Base-by-base conservation (phyloP, 108 stramenopile species). In the Schizochytrium sp. region DNA sequence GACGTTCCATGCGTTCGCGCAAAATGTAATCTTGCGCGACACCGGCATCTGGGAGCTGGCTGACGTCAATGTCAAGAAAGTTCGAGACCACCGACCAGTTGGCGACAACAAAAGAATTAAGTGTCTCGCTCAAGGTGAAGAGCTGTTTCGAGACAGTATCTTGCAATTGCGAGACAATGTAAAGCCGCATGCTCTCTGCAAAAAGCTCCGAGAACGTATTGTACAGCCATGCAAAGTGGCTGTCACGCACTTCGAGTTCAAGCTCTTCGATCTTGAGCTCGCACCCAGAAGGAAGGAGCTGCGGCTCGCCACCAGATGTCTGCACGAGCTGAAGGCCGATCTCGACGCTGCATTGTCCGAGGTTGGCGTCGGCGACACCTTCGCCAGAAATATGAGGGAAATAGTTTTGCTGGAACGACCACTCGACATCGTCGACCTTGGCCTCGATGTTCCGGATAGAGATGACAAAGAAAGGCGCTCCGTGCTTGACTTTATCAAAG, bases 101-200 rank as follows among this genome's bases (percentile, higher is more conserved):
- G 10, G 45, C 51, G 0, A 53, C 45, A 6, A 83, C 51, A 23
- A 83, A 83, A 0, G 76, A 53, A 53, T 83, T 83, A 1, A 83
- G 76, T 12, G 76, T 83, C 45, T 53, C 76, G 51, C 76, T 83
- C 48, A 83, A 45, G 19, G 76, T 12, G 43, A 18, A n/a, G 23
- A 83, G 48, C 19, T 83, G 76, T 6, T 47, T 53, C 12, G 10
- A 18, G 19, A 83, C 25, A 18, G 76, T 83, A 12, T 83, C 76
- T 34, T 83, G 76, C 76, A 83, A 12, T 3, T 53, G 76, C 12
- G 76, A 83, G 48, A 83, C 76, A 34, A 83, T 83, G 76, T 83
- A 83, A 12, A 53, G 48, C 25, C 76, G 76, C 76, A 83, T 53
- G 51, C 76, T 83, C 25, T 47, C 76, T 55, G 76, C 45, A 34